Percentiles rank a stretch among this genome's conserved stretches.
Evolutionary conservation across 176 grass and related monocot genomes (phyloP).

Genomic region (Melocanna baccifera): DNA sequence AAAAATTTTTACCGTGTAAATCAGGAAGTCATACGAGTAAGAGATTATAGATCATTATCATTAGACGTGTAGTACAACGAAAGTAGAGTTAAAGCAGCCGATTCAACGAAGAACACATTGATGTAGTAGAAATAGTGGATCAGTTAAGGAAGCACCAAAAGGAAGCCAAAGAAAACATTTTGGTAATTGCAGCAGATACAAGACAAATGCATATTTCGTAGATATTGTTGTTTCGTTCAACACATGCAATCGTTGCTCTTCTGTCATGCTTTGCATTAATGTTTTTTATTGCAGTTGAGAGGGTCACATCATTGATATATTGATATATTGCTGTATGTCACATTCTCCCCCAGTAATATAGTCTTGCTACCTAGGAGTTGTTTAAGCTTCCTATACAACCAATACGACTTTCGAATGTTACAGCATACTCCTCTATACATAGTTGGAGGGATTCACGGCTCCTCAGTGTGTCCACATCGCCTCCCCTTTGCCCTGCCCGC

Average conservation of each 20-base stretch:
- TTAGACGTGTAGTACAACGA: too few relatives aligned
- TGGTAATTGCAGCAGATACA: slow-evolving; percentile 43
- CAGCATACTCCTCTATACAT: too few relatives aligned
- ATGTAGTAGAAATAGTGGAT: too few relatives aligned
- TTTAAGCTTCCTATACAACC: slow-evolving; percentile 10
- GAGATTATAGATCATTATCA: too few relatives aligned
- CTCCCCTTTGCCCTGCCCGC: too few relatives aligned
- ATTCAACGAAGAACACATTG: too few relatives aligned
- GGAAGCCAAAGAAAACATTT: slow-evolving; percentile 50
- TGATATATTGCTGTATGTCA: slow-evolving; percentile 62
- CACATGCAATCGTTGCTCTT: not conserved
- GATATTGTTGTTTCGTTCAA: not conserved
- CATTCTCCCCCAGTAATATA: not conserved
- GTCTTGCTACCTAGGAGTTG: slow-evolving; percentile 9
- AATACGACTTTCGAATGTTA: not conserved
- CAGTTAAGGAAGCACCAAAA: slow-evolving; percentile 45
- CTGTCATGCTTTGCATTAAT: slow-evolving; percentile 9
- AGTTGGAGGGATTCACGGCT: too few relatives aligned
- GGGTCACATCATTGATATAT: slow-evolving; percentile 47
- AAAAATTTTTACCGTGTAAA: too few relatives aligned
- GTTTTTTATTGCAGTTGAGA: slow-evolving; percentile 48
- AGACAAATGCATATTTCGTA: not conserved
- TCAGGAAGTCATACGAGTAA: too few relatives aligned
- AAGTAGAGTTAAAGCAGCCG: too few relatives aligned
- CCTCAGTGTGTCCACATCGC: too few relatives aligned